Percentiles rank a stretch among this genome's conserved stretches.
Evolutionary conservation across 108 stramenopile species (phyloP).

Genomic region (Aurantiochytrium sp.): DNA sequence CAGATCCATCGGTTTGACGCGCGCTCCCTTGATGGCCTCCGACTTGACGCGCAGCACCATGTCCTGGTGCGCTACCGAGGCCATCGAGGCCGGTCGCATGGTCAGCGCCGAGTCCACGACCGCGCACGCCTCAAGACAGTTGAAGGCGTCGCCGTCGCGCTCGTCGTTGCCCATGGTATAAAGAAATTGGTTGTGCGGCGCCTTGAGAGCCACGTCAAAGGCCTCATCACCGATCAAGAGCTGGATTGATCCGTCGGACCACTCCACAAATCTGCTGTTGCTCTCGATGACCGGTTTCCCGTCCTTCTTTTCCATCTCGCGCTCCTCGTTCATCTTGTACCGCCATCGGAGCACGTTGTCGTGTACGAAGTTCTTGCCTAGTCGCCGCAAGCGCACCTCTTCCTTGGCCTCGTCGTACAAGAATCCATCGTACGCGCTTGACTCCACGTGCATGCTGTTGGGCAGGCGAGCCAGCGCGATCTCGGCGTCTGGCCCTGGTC

Average conservation of each 20-base stretch:
- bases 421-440: slow-evolving; percentile 41
- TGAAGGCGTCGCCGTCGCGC: background rate
- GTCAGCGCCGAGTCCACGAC: background rate
- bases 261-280: slow-evolving; percentile 45
- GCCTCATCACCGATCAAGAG: slow-evolving; percentile 45
- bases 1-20: background rate
- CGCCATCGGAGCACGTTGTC: slow-evolving; percentile 45
- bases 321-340: slow-evolving; percentile 34
- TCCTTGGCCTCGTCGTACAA: slow-evolving; percentile 40
- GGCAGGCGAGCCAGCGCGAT: slow-evolving; percentile 35
- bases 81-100: background rate
- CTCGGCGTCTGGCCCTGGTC: slow-evolving; percentile 25
- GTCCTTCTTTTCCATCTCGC: slow-evolving; percentile 31
- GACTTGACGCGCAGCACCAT: slow-evolving; percentile 2
- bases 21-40: background rate
- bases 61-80: background rate
- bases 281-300: slow-evolving; percentile 26
- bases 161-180: background rate
- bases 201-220: slow-evolving; percentile 35
- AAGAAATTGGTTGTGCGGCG: slow-evolving; percentile 25
- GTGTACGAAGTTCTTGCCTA: background rate
- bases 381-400: background rate
- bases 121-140: background rate
- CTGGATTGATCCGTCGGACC: slow-evolving; percentile 44
- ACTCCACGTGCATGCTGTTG: slow-evolving; percentile 41